Percentiles rank a stretch among this genome's conserved stretches.
These are phyloP conservation scores for Zea mays DNA, from an alignment of 176 grass and related monocot species.

Conservation along the genomic window DNA sequence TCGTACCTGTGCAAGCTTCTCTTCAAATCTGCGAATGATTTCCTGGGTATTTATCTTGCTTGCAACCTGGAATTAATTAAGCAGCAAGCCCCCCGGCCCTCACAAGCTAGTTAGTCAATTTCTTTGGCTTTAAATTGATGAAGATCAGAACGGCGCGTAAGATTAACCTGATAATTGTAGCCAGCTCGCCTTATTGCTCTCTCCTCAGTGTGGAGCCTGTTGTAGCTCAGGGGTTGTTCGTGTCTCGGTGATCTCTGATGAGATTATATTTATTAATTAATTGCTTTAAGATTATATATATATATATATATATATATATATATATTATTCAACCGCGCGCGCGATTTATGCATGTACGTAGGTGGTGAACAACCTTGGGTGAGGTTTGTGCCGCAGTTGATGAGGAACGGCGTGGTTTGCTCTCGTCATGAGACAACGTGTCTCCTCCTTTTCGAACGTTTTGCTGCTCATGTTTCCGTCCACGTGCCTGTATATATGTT, in stretches of 20 bases:
- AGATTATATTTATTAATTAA: neutral
- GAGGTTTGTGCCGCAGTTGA: conserved; percentile 49
- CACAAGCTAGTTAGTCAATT: neutral
- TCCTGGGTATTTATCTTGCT: conserved; percentile 85
- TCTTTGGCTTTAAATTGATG: neutral
- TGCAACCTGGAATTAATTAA: conserved; percentile 46
- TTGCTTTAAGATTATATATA: no score
- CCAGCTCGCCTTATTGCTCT: conserved; percentile 71
- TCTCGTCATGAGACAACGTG: conserved; percentile 28
- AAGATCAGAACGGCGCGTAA: no score
- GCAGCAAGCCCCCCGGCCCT: neutral
- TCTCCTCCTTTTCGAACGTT: conserved; percentile 40
- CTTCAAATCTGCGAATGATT: conserved; percentile 87
- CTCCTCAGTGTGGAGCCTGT: conserved; percentile 77
- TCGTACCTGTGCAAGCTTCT: conserved; percentile 64
- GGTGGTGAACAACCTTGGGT: conserved; percentile 41
- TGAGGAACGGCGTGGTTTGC: conserved; percentile 39
- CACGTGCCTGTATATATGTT: conserved; percentile 35
- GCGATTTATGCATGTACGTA: no score
- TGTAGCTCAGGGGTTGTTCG: conserved; percentile 53
- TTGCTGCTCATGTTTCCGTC: conserved; percentile 49
- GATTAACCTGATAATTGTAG: conserved; percentile 68
- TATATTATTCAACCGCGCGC: no score
- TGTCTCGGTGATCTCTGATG: conserved; percentile 42
- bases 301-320: no score